Evolutionary conservation across 257 asterid genomes (phyloP).

Genomic region (Solanum medicagineum): DNA sequence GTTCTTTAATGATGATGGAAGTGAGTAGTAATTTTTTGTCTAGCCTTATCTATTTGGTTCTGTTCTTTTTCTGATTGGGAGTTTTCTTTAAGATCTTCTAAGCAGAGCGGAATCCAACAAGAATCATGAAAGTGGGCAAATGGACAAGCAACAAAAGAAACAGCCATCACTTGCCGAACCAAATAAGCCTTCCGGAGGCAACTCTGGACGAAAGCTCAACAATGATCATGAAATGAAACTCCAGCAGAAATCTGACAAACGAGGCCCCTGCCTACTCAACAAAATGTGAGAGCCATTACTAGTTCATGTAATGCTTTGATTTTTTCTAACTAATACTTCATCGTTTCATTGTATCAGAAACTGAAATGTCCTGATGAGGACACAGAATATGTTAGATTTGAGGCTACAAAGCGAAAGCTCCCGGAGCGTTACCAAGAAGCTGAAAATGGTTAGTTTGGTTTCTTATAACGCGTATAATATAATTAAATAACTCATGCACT

Average conservation of each 20-base stretch:
- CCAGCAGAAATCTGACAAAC: slow-evolving; percentile 24
- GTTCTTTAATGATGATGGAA: slow-evolving; percentile 92
- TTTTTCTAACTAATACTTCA: background rate
- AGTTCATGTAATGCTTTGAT: background rate
- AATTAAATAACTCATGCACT: background rate
- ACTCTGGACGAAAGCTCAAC: slow-evolving; percentile 20
- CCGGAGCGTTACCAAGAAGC: slow-evolving; percentile 80
- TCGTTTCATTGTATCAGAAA: slow-evolving; percentile 13
- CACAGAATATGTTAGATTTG: slow-evolving; percentile 30
- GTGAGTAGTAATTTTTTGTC: slow-evolving; percentile 47
- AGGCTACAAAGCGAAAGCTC: slow-evolving; percentile 78
- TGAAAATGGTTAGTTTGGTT: slow-evolving; percentile 48
- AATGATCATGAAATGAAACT: slow-evolving; percentile 12
- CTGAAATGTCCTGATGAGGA: slow-evolving; percentile 25
- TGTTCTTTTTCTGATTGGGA: slow-evolving; percentile 28
- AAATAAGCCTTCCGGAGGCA: slow-evolving; percentile 18
- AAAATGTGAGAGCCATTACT: slow-evolving; percentile 24
- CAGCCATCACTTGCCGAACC: slow-evolving; percentile 18
- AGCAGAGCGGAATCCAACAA: slow-evolving; percentile 55
- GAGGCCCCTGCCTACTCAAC: slow-evolving; percentile 32
- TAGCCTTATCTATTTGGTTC: slow-evolving; percentile 35
- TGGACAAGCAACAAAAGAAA: slow-evolving; percentile 26
- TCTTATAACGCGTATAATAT: background rate
- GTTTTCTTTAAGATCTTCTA: slow-evolving; percentile 51
- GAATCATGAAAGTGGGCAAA: slow-evolving; percentile 46